Percentiles rank a stretch among this genome's conserved stretches.
Evolutionary conservation across 148 eudicot species (phyloP).

Genomic region (Nepenthes gracilis): DNA sequence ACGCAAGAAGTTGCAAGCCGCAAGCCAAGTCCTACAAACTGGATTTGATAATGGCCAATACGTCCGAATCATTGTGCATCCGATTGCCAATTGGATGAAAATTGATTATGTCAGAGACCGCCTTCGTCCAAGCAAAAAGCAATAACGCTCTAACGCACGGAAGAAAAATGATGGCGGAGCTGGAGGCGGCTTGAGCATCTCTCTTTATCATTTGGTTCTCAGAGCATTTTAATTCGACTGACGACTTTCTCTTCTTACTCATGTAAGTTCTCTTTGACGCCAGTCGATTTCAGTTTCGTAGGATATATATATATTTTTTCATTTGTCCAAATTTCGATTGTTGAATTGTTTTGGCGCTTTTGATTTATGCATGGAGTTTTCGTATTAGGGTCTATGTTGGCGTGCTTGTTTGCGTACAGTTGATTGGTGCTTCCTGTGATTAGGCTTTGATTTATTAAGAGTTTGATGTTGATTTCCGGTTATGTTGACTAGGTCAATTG

Average conservation of each 20-base stretch:
- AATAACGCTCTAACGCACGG: background rate
- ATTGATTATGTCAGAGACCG: constrained; percentile 5
- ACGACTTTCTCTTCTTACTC: background rate
- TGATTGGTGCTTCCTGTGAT: background rate
- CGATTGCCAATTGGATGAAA: background rate
- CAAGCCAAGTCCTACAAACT: constrained; percentile 5
- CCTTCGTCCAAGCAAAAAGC: constrained; percentile 8
- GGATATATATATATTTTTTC: background rate
- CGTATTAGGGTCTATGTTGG: constrained; percentile 4
- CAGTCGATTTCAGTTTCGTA: background rate
- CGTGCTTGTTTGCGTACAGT: background rate
- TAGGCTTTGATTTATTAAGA: background rate
- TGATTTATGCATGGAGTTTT: background rate
- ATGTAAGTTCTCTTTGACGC: background rate
- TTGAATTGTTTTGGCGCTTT: background rate
- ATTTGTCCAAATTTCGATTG: background rate
- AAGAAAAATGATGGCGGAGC: background rate
- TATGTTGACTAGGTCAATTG: constrained; percentile 11
- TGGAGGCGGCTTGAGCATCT: background rate
- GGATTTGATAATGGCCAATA: constrained; percentile 30
- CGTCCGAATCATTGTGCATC: constrained; percentile 21
- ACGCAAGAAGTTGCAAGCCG: no score
- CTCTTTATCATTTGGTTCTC: no score
- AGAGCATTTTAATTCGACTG: no score
- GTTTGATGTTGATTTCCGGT: background rate